Percentiles rank a stretch among this genome's conserved stretches.
Conservation (phyloP, 352 stramenopile species). For the Albugo laibachii region DNA sequence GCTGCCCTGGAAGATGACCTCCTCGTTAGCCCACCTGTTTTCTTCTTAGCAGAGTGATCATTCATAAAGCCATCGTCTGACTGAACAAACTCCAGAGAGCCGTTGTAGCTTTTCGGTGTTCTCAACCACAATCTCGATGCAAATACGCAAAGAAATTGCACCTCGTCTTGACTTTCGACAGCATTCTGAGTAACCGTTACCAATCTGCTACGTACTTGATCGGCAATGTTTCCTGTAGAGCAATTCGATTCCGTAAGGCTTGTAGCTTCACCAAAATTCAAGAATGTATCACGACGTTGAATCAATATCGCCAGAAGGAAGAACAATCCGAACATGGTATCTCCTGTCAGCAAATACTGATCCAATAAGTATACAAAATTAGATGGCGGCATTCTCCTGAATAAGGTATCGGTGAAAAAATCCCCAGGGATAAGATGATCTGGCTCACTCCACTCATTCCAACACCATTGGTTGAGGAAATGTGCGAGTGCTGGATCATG, state of each 20-base stretch:
- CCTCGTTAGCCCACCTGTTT: too few relatives aligned
- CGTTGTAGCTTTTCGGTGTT: constrained; percentile 46
- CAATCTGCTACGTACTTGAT: too few relatives aligned
- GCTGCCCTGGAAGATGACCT: too few relatives aligned
- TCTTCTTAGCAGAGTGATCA: too few relatives aligned
- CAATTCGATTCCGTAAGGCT: too few relatives aligned
- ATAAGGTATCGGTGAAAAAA: constrained; percentile 45
- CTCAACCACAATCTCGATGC: constrained; percentile 33
- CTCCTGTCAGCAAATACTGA: constrained; percentile 48
- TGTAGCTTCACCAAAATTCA: constrained; percentile 1
- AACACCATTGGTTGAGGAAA: constrained; percentile 50
- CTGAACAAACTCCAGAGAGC: constrained; percentile 11
- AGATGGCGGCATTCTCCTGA: constrained; percentile 30
- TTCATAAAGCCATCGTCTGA: not conserved
- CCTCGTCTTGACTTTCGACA: constrained; percentile 16
- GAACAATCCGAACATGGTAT: constrained; percentile 52
- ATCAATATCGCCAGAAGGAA: constrained; percentile 39
- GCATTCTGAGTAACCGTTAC: too few relatives aligned
- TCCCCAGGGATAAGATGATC: constrained; percentile 26
- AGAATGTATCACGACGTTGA: constrained; percentile 18
- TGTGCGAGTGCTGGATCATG: constrained; percentile 46
- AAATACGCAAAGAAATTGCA: constrained; percentile 38
- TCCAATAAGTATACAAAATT: constrained; percentile 59
- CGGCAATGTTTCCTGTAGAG: too few relatives aligned
- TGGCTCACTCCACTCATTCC: constrained; percentile 38